Base-by-base conservation (phyloP, 176 grass and related monocot species). In the Lolium rigidum region DNA sequence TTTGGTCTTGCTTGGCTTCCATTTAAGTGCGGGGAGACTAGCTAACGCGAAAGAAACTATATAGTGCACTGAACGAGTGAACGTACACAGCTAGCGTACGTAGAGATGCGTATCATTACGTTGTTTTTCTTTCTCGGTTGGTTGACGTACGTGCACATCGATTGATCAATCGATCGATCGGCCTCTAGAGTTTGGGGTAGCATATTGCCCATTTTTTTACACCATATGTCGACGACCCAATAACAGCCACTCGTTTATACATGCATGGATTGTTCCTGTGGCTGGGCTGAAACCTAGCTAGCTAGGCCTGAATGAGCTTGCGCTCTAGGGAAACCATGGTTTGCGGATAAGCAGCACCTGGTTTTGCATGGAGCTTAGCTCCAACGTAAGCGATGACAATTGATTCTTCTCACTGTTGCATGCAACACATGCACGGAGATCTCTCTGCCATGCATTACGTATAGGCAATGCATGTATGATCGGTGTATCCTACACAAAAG, bases 321-420 rank as follows among this genome's bases (percentile, higher is more conserved):
- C 22, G 2, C 31, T 50, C 15, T 50, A 69, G 63, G 18, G 28
- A 82, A 82, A 82, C 65, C 71, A 76, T n/a, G 28, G 57, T 26
- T 75, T 76, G 10, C 26, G 16, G 7, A 35, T 15, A 21, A 12
- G 22, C 82, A 84, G 56, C 54, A 75, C 56, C 55, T 50, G 82
- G 82, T 84, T 84, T 84, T 61, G 70, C 68, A 75, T 63, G 70
- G 15, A 0, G 39, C 46, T 47, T 47, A 10, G n/a, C 46, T 64
- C 56, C 16, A 46, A 54, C 70, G 82, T 62, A 59, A 74, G 54
- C 69, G 12, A 47, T 83, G 81, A 83, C 81, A 81, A 44, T 72
- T 72, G 3, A 72, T 72, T 6, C 31, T 35, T 43, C 41, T 7
- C 7, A 43, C 41, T 5, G 41, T 43, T 43, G 41, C 41, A 43